Evolutionary conservation across 805 yeast species (phyloP).

Genomic region (Kodamaea lidongshanica): DNA sequence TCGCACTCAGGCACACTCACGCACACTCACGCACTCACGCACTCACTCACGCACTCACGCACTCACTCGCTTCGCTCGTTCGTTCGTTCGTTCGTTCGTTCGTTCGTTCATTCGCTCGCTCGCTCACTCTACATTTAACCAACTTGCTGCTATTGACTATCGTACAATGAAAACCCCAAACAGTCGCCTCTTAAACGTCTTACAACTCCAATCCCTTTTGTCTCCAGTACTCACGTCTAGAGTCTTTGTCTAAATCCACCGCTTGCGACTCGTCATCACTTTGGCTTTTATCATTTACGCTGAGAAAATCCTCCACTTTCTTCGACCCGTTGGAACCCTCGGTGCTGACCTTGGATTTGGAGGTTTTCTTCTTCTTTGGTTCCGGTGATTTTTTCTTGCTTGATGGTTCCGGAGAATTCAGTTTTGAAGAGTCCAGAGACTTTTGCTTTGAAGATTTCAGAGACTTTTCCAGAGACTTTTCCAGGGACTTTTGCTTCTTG

Average conservation of each 20-base stretch:
- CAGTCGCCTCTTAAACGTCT: too few relatives aligned
- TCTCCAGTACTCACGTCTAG: constrained; percentile 35
- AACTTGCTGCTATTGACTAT: constrained; percentile 2
- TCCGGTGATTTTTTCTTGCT: constrained; percentile 1
- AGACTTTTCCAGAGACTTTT: too few relatives aligned
- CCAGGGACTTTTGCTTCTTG: too few relatives aligned
- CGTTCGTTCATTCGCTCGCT: too few relatives aligned
- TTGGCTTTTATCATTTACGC: too few relatives aligned
- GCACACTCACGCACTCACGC: too few relatives aligned
- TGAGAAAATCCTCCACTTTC: constrained; percentile 8
- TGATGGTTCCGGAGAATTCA: not conserved
- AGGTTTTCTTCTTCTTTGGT: constrained; percentile 2
- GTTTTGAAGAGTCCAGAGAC: too few relatives aligned
- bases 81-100: too few relatives aligned
- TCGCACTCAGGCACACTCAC: too few relatives aligned
- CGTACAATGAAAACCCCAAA: constrained; percentile 1
- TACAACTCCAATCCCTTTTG: constrained; percentile 36
- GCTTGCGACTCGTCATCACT: constrained; percentile 2
- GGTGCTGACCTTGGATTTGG: constrained; percentile 11
- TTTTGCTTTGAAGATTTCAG: too few relatives aligned
- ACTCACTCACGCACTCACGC: too few relatives aligned
- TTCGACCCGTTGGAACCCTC: constrained; percentile 2
- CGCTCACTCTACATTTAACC: constrained; percentile 2
- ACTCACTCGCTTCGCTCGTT: too few relatives aligned
- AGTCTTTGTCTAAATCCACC: constrained; percentile 29